Base-by-base conservation (phyloP, 2,329 filamentous ascomycete genomes). In the Didymella segeticola region DNA sequence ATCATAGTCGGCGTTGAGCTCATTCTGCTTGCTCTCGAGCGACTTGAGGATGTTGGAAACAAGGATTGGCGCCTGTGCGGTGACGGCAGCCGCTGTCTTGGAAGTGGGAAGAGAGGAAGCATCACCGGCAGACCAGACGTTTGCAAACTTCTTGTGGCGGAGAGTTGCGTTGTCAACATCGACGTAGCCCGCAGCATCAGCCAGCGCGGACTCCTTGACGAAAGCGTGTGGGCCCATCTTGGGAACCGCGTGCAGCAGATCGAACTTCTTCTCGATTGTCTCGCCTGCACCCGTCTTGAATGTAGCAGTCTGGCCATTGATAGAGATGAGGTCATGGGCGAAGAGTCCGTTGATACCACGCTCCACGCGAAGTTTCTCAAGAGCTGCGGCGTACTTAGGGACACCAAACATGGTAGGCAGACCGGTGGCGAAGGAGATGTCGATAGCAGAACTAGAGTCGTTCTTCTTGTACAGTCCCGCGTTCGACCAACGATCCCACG, bases 371-470 rank as follows among this genome's bases (percentile, higher is more conserved):
- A 77, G 59, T 39, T 69, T 63, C 30, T 77, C 70, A 5, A 77
- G 68, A 14, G 60, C 64, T 7, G 64, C 66, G 52, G 58, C 71
- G 61, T 76, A 77, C 51, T 77, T 77, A 14, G 73, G 71, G 12
- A 76, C 74, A 26, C 73, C 74, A 36, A 77, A 77, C 74, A 77
- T 77, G 25, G 62, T 66, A 1, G 73, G 73, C 6, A 77, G 61
- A 7, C 72, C 73, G 2, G 74, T 77, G 6, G 74, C 74, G 52
- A 76, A 77, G 41, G 63, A 60, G 51, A 77, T 72, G 26, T 73
- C 58, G 56, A 77, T 73, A 4, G 66, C 53, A 1, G 74, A 76
- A 19, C 25, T 46, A 15, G 63, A 49, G 30, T 66, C 51, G 15
- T 41, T 53, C 20, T 66, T 41, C 31, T 69, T 66, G 66, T 76